Evolutionary conservation across 352 stramenopile genomes (phyloP).

Genomic region (Salisapilia sapeloensis): DNA sequence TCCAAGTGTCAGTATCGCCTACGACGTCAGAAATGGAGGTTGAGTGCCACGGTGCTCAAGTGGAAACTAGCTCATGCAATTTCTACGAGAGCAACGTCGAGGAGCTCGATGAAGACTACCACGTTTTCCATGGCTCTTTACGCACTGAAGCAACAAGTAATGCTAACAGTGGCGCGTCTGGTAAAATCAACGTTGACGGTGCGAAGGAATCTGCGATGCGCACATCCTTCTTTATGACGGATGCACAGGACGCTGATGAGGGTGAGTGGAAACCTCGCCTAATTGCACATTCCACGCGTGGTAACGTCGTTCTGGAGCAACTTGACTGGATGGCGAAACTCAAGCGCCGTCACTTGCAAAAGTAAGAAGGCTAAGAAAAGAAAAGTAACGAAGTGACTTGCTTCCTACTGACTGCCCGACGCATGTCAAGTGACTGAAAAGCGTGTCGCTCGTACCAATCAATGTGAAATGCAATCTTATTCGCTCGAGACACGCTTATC

Average conservation of each 20-base stretch:
- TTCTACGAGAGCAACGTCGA: slow-evolving; percentile 38
- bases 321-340: slow-evolving; percentile 72
- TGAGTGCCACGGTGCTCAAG: slow-evolving; percentile 39
- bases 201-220: slow-evolving; percentile 49
- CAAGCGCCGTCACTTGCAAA: slow-evolving; percentile 45
- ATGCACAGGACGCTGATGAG: slow-evolving; percentile 6
- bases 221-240: slow-evolving; percentile 73
- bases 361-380: slow-evolving; percentile 5
- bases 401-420: too few relatives aligned
- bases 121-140: slow-evolving; percentile 38
- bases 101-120: slow-evolving; percentile 59
- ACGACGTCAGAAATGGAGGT: slow-evolving; percentile 28
- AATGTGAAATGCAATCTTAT: too few relatives aligned
- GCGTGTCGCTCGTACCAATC: too few relatives aligned
- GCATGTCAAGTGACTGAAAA: too few relatives aligned
- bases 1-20: slow-evolving; percentile 44
- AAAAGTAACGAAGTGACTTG: too few relatives aligned
- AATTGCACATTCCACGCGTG: slow-evolving; percentile 6
- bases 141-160: slow-evolving; percentile 5
- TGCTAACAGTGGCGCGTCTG: slow-evolving; percentile 6
- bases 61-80: slow-evolving; percentile 19
- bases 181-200: slow-evolving; percentile 58
- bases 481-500: too few relatives aligned
- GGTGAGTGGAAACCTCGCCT: slow-evolving; percentile 2
- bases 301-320: slow-evolving; percentile 16